Conservation (phyloP, 441 rosid genomes). For the Populus hybrid region DNA sequence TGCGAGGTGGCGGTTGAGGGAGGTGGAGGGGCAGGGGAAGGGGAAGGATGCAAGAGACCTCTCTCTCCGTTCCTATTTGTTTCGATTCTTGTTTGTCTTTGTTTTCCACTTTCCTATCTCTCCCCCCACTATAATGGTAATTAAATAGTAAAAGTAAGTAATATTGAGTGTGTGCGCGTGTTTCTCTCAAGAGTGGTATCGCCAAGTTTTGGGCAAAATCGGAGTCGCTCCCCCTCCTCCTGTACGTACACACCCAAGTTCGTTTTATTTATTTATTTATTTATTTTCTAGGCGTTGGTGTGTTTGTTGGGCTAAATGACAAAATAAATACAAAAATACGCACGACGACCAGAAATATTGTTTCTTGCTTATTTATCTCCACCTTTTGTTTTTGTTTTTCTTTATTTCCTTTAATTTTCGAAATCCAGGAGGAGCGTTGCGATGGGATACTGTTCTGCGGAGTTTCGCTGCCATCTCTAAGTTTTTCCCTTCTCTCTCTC, state of each 20-base stretch:
- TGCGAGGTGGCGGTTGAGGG: not conserved
- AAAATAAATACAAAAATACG: not conserved
- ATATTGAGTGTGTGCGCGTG: not conserved
- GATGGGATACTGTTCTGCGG: too few relatives aligned
- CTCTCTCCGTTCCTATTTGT: not conserved
- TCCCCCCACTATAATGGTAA: not conserved
- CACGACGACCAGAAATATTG: slow-evolving; percentile 14
- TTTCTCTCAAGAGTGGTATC: not conserved
- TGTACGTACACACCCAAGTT: slow-evolving; percentile 6
- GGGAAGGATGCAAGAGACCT: not conserved
- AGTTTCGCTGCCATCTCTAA: too few relatives aligned
- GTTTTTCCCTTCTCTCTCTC: too few relatives aligned
- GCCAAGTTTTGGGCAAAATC: slow-evolving; percentile 27
- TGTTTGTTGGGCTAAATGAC: not conserved
- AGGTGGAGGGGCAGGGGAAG: not conserved
- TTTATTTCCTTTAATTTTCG: not conserved
- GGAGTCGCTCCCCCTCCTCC: not conserved
- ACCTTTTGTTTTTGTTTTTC: not conserved
- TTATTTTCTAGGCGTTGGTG: not conserved
- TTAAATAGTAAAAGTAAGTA: too few relatives aligned
- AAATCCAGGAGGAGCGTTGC: too few relatives aligned
- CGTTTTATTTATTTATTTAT: not conserved
- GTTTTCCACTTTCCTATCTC: not conserved
- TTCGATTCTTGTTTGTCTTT: too few relatives aligned
- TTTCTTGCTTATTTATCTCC: not conserved